Percentiles rank a stretch among this genome's conserved stretches.
phyloP scores from a whole-genome alignment of 768 basidiomycete genomes.

The Phylloporus rhodoxanthus region DNA sequence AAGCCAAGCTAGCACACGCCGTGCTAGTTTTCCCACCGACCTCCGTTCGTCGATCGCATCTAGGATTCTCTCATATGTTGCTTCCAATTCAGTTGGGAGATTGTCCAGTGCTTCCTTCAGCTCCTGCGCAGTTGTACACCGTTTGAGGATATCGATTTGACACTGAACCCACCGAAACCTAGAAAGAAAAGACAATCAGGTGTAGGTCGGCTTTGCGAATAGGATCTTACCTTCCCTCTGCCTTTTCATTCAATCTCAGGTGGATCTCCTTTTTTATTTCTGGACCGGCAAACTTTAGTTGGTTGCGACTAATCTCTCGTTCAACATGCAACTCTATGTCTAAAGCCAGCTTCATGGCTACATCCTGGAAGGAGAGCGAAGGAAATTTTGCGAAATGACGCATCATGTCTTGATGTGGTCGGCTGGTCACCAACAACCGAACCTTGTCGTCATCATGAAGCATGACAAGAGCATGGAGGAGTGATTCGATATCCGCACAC shows the following conservation, averaged over 20 bases:
- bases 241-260: not conserved
- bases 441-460: not conserved
- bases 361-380: not conserved
- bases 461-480: too few relatives aligned
- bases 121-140: not conserved
- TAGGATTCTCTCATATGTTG: too few relatives aligned
- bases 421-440: too few relatives aligned
- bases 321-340: not conserved
- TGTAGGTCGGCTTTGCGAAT: not conserved
- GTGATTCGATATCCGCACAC: not conserved
- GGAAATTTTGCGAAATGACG: too few relatives aligned
- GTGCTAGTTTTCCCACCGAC: too few relatives aligned
- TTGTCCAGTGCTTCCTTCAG: not conserved
- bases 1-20: too few relatives aligned
- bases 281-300: not conserved
- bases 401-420: too few relatives aligned
- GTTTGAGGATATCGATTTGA: not conserved
- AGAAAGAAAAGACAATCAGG: not conserved
- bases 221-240: not conserved
- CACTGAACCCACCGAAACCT: conserved; percentile 2
- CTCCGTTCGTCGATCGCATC: too few relatives aligned
- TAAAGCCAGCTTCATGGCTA: not conserved
- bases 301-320: not conserved
- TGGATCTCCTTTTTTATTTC: not conserved
- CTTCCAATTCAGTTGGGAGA: too few relatives aligned